Evolutionary conservation across 2,329 filamentous ascomycete species (phyloP).

Genomic region (Fusarium albidum): DNA sequence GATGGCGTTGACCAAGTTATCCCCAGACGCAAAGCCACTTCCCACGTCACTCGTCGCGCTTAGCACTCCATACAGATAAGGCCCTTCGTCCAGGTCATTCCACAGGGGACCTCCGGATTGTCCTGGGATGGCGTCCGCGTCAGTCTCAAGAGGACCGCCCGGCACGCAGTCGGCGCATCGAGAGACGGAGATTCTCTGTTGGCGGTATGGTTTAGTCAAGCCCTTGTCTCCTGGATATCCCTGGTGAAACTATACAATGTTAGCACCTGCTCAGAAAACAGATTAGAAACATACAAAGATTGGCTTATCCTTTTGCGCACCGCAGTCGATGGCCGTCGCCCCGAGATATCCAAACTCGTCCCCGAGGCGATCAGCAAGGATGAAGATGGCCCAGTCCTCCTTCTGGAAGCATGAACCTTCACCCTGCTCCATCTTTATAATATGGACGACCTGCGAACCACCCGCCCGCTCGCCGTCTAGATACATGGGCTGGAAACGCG

Average conservation of each 20-base stretch:
- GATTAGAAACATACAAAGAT: conserved; percentile 4
- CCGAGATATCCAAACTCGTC: conserved; percentile 11
- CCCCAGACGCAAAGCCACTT: conserved; percentile 3
- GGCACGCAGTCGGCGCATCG: neutral
- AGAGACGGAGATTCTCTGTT: neutral
- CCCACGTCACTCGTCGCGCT: neutral
- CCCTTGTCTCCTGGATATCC: conserved; percentile 3
- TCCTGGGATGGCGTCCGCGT: neutral
- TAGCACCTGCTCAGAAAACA: neutral
- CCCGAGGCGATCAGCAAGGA: conserved; percentile 13
- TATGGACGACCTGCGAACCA: neutral
- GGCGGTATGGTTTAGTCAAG: neutral
- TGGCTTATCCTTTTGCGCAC: neutral
- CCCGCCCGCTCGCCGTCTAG: neutral
- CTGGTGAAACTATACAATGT: neutral
- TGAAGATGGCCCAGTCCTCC: conserved; percentile 17
- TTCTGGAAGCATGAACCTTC: neutral
- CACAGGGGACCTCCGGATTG: conserved; percentile 24
- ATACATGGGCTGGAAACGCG: neutral
- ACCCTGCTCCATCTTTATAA: neutral
- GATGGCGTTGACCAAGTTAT: neutral
- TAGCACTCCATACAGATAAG: conserved; percentile 8
- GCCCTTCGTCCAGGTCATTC: neutral
- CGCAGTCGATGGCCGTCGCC: neutral
- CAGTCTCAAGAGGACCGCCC: neutral